Percentiles rank a stretch among this genome's conserved stretches.
These are phyloP conservation scores for Maudiozyma barnettii DNA, from an alignment of 805 yeast species.

Conservation along the genomic window DNA sequence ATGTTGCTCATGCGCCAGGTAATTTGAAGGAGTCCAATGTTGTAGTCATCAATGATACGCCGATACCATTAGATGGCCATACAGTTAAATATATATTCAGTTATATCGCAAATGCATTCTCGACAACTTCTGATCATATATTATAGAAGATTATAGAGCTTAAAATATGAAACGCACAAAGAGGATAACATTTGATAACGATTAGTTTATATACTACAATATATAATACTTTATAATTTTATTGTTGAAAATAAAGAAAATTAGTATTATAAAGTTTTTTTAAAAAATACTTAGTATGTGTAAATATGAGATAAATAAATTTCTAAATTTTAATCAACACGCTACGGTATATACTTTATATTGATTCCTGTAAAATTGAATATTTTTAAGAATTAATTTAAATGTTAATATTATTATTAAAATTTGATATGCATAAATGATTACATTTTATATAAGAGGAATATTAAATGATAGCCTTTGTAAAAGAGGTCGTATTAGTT, in stretches of 20 bases:
- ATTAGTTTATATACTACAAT: too few species aligned
- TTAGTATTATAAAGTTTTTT: too few species aligned
- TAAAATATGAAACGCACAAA: too few species aligned
- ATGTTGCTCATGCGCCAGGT: background rate
- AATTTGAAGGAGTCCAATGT: background rate
- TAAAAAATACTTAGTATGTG: too few species aligned
- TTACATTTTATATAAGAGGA: background rate
- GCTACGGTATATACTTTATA: too few species aligned
- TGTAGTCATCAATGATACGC: background rate
- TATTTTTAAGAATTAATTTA: background rate
- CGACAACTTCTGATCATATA: background rate
- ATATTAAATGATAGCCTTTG: background rate
- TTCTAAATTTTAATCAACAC: too few species aligned
- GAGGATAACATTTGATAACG: too few species aligned
- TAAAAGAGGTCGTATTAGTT: background rate
- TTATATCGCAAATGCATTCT: background rate
- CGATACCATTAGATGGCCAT: background rate
- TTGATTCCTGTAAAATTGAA: too few species aligned
- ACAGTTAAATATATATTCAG: background rate
- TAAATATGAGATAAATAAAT: too few species aligned
- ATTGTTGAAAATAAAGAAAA: too few species aligned
- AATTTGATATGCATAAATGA: background rate
- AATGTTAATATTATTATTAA: background rate
- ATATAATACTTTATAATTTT: too few species aligned
- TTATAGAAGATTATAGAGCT: background rate